phyloP scores from a whole-genome alignment of 169 alveolate species.

The Cryptosporidium tyzzeri region DNA sequence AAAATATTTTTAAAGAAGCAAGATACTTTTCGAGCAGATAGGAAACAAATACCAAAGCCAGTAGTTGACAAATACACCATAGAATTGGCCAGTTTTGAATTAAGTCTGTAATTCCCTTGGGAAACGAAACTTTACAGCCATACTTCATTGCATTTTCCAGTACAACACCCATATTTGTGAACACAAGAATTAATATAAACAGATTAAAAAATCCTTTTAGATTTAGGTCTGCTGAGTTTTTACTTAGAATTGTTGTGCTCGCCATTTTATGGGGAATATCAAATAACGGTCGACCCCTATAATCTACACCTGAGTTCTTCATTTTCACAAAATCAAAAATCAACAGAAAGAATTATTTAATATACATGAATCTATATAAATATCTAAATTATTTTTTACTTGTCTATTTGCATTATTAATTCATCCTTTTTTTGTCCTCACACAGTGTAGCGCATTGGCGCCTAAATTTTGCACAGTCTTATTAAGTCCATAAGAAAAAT shows the following conservation, averaged over 20 bases:
- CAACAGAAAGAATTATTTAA: background rate
- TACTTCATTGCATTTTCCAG: constrained; percentile 88
- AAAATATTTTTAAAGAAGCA: constrained; percentile 75
- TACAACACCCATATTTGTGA: constrained; percentile 88
- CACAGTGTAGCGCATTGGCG: constrained; percentile 34
- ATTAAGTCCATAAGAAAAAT: background rate
- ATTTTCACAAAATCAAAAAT: background rate
- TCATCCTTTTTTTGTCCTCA: constrained; percentile 60
- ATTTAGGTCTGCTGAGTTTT: constrained; percentile 81
- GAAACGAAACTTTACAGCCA: constrained; percentile 84
- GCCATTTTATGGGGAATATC: constrained; percentile 76
- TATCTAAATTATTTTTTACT: constrained; percentile 1
- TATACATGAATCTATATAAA: background rate
- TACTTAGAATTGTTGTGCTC: constrained; percentile 67
- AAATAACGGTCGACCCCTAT: constrained; percentile 70
- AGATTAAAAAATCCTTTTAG: constrained; percentile 89
- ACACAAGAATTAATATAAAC: constrained; percentile 85
- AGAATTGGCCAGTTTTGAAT: constrained; percentile 79
- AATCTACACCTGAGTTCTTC: constrained; percentile 19
- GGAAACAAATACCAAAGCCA: constrained; percentile 35
- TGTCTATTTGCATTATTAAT: background rate
- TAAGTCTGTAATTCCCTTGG: constrained; percentile 80
- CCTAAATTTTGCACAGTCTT: constrained; percentile 8
- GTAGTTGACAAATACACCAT: constrained; percentile 75
- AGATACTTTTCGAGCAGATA: constrained; percentile 68